These are phyloP conservation scores for Ogataea philodendri DNA, from an alignment of 805 yeast genomes.

Conservation along the genomic window DNA sequence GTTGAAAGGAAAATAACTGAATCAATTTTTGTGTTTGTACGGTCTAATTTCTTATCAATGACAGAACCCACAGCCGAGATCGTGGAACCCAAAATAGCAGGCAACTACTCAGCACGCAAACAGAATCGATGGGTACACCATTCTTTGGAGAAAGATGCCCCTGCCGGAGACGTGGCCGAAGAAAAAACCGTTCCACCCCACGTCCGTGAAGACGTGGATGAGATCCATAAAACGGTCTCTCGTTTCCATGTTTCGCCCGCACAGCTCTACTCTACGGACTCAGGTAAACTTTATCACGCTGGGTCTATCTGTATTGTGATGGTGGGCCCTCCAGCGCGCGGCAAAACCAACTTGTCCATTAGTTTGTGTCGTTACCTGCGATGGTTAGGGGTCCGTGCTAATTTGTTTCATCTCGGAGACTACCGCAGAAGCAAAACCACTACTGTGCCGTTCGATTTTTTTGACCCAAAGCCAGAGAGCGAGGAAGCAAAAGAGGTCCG, in stretches of 20 bases:
- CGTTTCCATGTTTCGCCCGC: slow-evolving; percentile 80
- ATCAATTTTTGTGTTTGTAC: not conserved
- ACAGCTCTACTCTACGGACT: slow-evolving; percentile 87
- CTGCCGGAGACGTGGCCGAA: slow-evolving; percentile 13
- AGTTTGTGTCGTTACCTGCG: slow-evolving; percentile 87
- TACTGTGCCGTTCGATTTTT: slow-evolving; percentile 66
- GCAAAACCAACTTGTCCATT: slow-evolving; percentile 90
- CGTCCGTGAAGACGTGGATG: slow-evolving; percentile 41
- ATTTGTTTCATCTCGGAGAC: slow-evolving; percentile 88
- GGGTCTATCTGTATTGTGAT: slow-evolving; percentile 87
- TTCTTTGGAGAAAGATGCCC: slow-evolving; percentile 6
- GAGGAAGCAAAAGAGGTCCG: slow-evolving; percentile 52
- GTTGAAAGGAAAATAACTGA: slow-evolving; percentile 8
- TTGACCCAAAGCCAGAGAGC: slow-evolving; percentile 50
- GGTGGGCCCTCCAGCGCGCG: slow-evolving; percentile 93
- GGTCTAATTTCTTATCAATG: slow-evolving; percentile 4
- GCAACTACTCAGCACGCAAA: slow-evolving; percentile 56
- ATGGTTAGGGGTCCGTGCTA: slow-evolving; percentile 95
- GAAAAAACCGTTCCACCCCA: slow-evolving; percentile 5
- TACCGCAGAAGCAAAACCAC: slow-evolving; percentile 63
- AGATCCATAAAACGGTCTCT: slow-evolving; percentile 63
- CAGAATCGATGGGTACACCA: slow-evolving; percentile 47
- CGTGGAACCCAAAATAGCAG: slow-evolving; percentile 44
- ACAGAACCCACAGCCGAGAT: slow-evolving; percentile 29
- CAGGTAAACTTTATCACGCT: slow-evolving; percentile 92